phyloP scores from a whole-genome alignment of 306 rosid genomes.

The Fragaria ananassa region DNA sequence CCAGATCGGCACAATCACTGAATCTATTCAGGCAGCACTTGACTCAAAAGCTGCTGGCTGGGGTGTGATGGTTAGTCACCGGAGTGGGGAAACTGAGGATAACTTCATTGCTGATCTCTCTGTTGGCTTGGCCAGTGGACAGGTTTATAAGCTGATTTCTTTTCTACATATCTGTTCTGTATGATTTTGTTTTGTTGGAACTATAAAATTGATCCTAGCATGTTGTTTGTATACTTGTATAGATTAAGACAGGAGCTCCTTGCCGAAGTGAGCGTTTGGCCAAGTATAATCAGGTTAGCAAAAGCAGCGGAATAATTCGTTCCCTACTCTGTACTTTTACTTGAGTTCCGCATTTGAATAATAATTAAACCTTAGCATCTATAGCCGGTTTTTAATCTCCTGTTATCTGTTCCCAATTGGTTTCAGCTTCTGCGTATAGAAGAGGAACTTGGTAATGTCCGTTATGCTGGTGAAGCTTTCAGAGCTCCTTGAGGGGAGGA shows the following conservation, averaged over 20 bases:
- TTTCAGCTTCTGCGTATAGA: constrained; percentile 97
- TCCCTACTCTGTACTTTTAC: not conserved
- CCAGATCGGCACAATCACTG: constrained; percentile 94
- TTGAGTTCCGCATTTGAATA: not conserved
- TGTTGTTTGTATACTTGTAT: constrained; percentile 19
- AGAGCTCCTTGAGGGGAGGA: constrained; percentile 59
- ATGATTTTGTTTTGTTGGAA: constrained; percentile 15
- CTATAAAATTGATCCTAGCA: constrained; percentile 31
- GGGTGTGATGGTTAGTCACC: constrained; percentile 99
- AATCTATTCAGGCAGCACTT: constrained; percentile 93
- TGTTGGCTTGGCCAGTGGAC: constrained; percentile 99
- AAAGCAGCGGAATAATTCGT: not conserved
- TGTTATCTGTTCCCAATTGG: constrained; percentile 9
- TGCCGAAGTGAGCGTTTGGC: constrained; percentile 99
- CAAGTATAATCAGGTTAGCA: constrained; percentile 89
- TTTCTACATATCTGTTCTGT: not conserved
- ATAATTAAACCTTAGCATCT: not conserved
- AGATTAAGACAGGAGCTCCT: constrained; percentile 98
- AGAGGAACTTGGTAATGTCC: constrained; percentile 87
- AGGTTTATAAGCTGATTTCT: constrained; percentile 45
- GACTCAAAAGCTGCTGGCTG: constrained; percentile 99
- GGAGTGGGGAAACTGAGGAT: constrained; percentile 99
- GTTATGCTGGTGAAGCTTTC: constrained; percentile 93
- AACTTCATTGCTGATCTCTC: constrained; percentile 99
- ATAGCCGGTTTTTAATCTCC: not conserved